Conservation (phyloP, 2,329 filamentous ascomycete species). For the Didymella arachidicola region DNA sequence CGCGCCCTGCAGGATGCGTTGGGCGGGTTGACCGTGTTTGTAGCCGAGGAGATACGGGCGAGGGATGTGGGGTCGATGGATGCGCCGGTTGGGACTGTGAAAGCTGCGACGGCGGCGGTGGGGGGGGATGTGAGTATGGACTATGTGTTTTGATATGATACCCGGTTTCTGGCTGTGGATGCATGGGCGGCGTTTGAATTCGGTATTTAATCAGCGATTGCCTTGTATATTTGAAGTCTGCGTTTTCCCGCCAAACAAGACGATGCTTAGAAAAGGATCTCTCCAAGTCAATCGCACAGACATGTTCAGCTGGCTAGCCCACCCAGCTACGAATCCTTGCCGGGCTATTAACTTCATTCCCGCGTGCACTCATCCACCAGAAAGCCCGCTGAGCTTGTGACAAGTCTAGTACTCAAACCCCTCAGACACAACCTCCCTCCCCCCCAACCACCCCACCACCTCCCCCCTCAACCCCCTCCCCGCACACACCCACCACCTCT, state of each 20-base stretch:
- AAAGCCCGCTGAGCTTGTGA: no score
- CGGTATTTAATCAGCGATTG: no score
- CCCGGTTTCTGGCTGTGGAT: slow-evolving; percentile 35
- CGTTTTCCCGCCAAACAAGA: no score
- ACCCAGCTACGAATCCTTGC: no score
- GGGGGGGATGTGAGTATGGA: slow-evolving; percentile 62
- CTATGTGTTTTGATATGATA: slow-evolving; percentile 53
- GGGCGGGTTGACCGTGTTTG: slow-evolving; percentile 83
- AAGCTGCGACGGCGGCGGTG: slow-evolving; percentile 57
- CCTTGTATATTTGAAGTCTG: no score
- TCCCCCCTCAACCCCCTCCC: slow-evolving; percentile 59
- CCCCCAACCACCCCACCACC: slow-evolving; percentile 59
- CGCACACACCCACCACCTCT: slow-evolving; percentile 68
- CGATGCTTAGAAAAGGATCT: no score
- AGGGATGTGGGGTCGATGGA: slow-evolving; percentile 48
- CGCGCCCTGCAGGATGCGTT: slow-evolving; percentile 89
- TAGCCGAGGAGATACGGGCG: slow-evolving; percentile 73
- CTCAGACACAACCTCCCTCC: slow-evolving; percentile 58
- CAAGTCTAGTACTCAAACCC: slow-evolving; percentile 60
- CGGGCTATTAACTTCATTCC: no score
- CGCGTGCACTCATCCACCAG: no score
- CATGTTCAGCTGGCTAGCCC: no score
- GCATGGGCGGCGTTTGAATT: slow-evolving; percentile 42
- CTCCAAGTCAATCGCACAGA: no score
- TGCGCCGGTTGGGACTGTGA: slow-evolving; percentile 43